Conservation (phyloP, 1,139 yeast species). For the Casaregolazyma lundiana region DNA sequence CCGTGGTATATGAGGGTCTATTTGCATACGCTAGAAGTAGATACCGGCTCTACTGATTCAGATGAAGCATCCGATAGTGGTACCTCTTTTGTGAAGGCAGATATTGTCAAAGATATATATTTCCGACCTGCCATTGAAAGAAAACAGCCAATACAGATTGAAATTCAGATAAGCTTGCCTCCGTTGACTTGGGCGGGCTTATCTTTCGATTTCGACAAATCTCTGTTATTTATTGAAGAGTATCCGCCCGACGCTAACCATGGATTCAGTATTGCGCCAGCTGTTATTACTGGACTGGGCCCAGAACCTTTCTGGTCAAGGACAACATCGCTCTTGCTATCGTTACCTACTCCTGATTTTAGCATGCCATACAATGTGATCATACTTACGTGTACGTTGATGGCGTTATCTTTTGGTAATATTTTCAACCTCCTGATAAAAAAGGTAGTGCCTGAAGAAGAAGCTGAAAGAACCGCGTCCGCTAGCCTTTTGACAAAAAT, state of each 20-base stretch:
- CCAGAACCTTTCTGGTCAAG: slow-evolving; percentile 40
- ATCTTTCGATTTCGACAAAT: slow-evolving; percentile 80
- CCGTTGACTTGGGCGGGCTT: slow-evolving; percentile 58
- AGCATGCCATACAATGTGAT: slow-evolving; percentile 99
- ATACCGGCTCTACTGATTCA: slow-evolving; percentile 8
- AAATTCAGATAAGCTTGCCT: slow-evolving; percentile 61
- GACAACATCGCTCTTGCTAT: slow-evolving; percentile 77
- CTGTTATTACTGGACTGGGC: slow-evolving; percentile 52
- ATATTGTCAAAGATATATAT: slow-evolving; percentile 49
- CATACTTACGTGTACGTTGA: slow-evolving; percentile 85
- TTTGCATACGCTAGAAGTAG: slow-evolving; percentile 54
- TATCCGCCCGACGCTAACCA: slow-evolving; percentile 99
- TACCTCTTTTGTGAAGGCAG: slow-evolving; percentile 23
- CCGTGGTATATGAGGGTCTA: slow-evolving; percentile 95
- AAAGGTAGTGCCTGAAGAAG: slow-evolving; percentile 71
- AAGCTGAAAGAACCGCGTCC: slow-evolving; percentile 46
- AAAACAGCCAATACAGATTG: slow-evolving; percentile 76
- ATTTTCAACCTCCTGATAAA: slow-evolving; percentile 74
- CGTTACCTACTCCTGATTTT: slow-evolving; percentile 96
- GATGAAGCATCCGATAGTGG: slow-evolving; percentile 15
- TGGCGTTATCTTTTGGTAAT: slow-evolving; percentile 89
- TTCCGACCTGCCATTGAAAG: slow-evolving; percentile 81
- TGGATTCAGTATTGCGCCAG: slow-evolving; percentile 93
- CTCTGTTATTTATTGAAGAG: slow-evolving; percentile 77
- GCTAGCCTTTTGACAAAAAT: slow-evolving; percentile 21